Conservation (phyloP, 148 eudicot species). For the Polygonum maritimum region DNA sequence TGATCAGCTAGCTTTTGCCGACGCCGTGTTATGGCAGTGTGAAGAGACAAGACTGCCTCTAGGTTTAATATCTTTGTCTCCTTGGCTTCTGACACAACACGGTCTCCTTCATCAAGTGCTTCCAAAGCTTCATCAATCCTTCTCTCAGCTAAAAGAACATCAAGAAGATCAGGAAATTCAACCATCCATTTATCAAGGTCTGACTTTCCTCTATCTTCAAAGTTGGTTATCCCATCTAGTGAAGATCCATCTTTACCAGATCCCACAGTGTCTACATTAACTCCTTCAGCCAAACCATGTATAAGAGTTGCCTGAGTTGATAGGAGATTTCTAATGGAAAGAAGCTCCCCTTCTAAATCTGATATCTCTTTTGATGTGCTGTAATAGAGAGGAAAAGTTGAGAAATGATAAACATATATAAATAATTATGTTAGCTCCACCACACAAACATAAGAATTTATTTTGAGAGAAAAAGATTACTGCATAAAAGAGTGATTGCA, state of each 20-base stretch:
- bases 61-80: slow-evolving; percentile 53
- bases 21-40: slow-evolving; percentile 56
- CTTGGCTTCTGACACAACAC: slow-evolving; percentile 63
- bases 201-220: slow-evolving; percentile 56
- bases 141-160: slow-evolving; percentile 91
- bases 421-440: neutral
- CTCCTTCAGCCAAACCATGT: slow-evolving; percentile 93
- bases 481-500: neutral
- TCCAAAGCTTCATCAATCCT: slow-evolving; percentile 83
- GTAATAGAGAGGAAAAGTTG: slow-evolving; percentile 13
- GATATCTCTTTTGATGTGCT: slow-evolving; percentile 97
- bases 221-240: slow-evolving; percentile 24
- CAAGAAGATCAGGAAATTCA: slow-evolving; percentile 94
- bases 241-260: slow-evolving; percentile 36
- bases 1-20: slow-evolving; percentile 91
- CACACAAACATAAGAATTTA: neutral
- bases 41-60: slow-evolving; percentile 43
- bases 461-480: neutral
- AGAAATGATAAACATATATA: neutral
- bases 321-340: slow-evolving; percentile 83
- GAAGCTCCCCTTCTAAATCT: slow-evolving; percentile 96
- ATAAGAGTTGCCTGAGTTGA: slow-evolving; percentile 91
- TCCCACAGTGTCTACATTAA: slow-evolving; percentile 54
- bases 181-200: slow-evolving; percentile 67
- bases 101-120: slow-evolving; percentile 80